Base-by-base conservation (phyloP, 805 yeast genomes). In the Metschnikowia cerradonensis region DNA sequence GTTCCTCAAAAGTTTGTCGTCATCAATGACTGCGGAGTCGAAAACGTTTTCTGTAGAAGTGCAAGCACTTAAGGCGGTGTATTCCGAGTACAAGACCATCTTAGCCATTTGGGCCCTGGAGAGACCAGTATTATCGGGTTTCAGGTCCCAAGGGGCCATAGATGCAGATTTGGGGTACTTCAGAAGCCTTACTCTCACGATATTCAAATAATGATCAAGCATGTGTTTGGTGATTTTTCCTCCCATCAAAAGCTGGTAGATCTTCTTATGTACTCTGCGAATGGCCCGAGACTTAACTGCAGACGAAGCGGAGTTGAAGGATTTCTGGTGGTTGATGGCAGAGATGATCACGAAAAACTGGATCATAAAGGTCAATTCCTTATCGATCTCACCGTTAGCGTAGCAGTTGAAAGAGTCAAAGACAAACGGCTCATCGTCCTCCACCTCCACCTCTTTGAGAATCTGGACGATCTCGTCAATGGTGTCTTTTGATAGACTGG, bases 331-430 rank as follows among this genome's bases (percentile, higher is more conserved):
- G 51, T 72, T 57, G 37, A 71, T 62, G 17, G 62, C 51, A 1
- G 59, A 46, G 17, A 69, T 52, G 30, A 67, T 70, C 1, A 81
- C 70, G 8, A 84, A 57, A 2, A 80, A 71, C 56, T 84, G 86
- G 4, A 84, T 51, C 4, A 86, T 47, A 19, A 85, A 65, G 1
- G 76, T 67, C 37, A 80, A 65, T 63, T 88, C 92, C n/a, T 84
- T 76, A 17, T 78, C 62, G 1, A 84, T 71, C 34, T 82, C 88
- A 10, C 84, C 82, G 40, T 80, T 73, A 2, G 55, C 60, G 58
- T 77, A 86, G 49, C 84, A 76, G 58, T 87, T 94, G 66, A 81
- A 87, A 0, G 83, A 71, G 14, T 83, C 86, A 33, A 79, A 57
- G 6, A 72, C 66, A 32, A 71, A 58, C 0, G 81, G 73, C 15